Conservation (phyloP, 2,329 filamentous ascomycete species). For the Penicillium psychrosexuale region DNA sequence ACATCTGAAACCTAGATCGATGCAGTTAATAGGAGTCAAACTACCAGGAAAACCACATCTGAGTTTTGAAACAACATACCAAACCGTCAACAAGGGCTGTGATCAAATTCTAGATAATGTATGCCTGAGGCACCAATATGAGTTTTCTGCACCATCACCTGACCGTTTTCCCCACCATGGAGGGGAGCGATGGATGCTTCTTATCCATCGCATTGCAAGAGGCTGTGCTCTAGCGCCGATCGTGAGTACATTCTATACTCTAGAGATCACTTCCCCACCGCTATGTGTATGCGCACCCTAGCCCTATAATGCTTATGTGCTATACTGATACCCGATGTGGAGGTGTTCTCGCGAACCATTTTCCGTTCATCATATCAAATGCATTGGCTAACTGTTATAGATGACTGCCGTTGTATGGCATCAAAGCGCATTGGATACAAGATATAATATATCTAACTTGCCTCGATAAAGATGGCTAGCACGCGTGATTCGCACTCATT, state of each 20-base stretch:
- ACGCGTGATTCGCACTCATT: constrained; percentile 43
- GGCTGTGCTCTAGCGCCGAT: constrained; percentile 30
- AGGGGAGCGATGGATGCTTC: constrained; percentile 25
- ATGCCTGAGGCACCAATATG: constrained; percentile 23
- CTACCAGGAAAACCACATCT: too few relatives aligned
- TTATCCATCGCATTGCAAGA: constrained; percentile 21
- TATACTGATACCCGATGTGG: constrained; percentile 3
- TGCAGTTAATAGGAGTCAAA: not conserved
- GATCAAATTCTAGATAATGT: not conserved
- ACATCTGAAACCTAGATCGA: not conserved
- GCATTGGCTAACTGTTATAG: constrained; percentile 25
- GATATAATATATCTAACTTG: constrained; percentile 21
- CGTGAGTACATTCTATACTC: constrained; percentile 27
- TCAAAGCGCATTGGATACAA: constrained; percentile 29
- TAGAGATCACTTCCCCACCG: not conserved
- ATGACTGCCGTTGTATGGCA: constrained; percentile 34
- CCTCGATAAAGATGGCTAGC: constrained; percentile 37
- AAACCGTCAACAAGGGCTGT: not conserved
- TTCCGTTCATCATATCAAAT: not conserved
- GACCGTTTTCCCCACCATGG: constrained; percentile 27
- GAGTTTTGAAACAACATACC: not conserved
- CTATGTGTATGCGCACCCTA: not conserved
- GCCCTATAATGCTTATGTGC: not conserved
- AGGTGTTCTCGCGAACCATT: not conserved
- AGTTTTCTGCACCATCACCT: constrained; percentile 31